phyloP scores from a whole-genome alignment of 75 land plant species.

The Chamaecyparis obtusa region DNA sequence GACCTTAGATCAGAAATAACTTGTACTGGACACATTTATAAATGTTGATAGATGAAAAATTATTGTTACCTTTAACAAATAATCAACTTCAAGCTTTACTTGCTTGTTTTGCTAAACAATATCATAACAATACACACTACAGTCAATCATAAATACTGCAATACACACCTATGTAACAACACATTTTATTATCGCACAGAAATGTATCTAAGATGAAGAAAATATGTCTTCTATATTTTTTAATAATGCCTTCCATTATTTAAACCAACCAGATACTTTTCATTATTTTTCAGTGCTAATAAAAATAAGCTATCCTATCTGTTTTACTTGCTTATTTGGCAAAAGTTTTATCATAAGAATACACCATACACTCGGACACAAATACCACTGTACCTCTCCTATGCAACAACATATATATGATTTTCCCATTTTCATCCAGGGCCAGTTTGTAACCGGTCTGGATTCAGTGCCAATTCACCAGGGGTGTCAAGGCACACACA shows the following conservation, averaged over 20 bases:
- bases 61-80: neutral
- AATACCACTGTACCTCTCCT: no score
- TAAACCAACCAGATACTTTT: neutral
- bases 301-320: no score
- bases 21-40: neutral
- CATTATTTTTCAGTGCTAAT: no score
- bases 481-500: no score
- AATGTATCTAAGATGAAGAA: neutral
- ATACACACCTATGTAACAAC: neutral
- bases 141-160: neutral
- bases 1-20: neutral
- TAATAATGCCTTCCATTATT: no score
- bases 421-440: no score
- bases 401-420: no score
- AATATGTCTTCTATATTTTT: neutral
- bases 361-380: no score
- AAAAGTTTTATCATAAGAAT: no score
- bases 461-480: no score
- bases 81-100: neutral
- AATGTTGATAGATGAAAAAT: neutral
- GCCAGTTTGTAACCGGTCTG: no score
- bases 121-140: neutral
- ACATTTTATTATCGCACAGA: neutral
- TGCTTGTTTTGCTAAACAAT: neutral
- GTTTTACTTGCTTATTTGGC: no score